Evolutionary conservation across 768 basidiomycete species (phyloP).

Genomic region (Tulasnella sp.): DNA sequence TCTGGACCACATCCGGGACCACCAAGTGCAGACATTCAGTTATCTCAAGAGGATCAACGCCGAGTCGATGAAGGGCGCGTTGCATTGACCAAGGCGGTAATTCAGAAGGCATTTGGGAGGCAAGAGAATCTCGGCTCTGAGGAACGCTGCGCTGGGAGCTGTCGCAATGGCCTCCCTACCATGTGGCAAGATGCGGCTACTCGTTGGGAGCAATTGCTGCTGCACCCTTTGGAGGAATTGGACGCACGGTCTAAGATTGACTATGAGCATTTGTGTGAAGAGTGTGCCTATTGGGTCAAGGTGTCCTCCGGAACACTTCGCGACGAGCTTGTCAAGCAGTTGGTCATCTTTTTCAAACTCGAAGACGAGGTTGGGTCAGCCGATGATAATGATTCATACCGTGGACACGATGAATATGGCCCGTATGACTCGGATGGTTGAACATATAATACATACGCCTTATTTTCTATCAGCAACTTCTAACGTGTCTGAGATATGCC

Average conservation of each 20-base stretch:
- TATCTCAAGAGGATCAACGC: background rate
- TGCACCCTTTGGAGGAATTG: background rate
- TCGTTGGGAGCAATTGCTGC: background rate
- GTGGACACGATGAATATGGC: background rate
- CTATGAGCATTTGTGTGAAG: background rate
- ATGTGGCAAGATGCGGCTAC: background rate
- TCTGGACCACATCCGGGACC: background rate
- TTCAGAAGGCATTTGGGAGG: background rate
- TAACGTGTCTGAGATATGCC: background rate
- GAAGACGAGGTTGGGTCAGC: background rate
- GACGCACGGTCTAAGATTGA: background rate
- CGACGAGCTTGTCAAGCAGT: background rate
- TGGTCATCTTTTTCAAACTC: background rate
- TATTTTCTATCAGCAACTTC: too few relatives aligned
- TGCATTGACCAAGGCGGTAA: background rate
- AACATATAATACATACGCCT: background rate
- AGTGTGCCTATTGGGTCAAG: background rate
- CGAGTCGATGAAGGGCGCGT: background rate
- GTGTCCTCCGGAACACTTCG: background rate
- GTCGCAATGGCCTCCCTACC: background rate
- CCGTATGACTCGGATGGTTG: background rate
- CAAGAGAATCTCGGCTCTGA: background rate
- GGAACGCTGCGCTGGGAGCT: background rate
- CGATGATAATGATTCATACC: background rate
- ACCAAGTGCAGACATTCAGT: background rate